phyloP scores from a whole-genome alignment of 2,329 filamentous ascomycete genomes.

The Aspergillus udagawae region DNA sequence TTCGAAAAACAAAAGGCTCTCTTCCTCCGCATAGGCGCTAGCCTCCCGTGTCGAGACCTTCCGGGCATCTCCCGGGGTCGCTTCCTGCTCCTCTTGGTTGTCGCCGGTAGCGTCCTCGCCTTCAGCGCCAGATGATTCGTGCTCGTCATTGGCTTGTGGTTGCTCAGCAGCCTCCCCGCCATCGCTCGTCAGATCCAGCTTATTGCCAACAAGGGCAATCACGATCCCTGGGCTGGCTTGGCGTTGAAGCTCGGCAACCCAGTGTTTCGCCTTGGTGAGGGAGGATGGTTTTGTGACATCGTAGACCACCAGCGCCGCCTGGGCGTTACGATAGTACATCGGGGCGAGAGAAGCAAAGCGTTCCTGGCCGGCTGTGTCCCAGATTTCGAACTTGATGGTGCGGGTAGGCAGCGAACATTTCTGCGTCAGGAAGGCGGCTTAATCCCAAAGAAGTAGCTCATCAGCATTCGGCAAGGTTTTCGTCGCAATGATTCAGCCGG shows the following conservation, averaged over 20 bases:
- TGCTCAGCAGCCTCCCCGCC: conserved; percentile 44
- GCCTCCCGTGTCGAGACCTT: conserved; percentile 91
- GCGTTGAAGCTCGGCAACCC: conserved; percentile 94
- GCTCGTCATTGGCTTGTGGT: conserved; percentile 34
- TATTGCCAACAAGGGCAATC: conserved; percentile 95
- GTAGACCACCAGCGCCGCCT: conserved; percentile 96
- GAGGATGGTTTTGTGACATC: conserved; percentile 96
- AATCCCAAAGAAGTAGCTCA: conserved; percentile 9
- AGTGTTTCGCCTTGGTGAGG: conserved; percentile 95
- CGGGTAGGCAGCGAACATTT: conserved; percentile 94
- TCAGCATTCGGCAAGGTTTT: conserved; percentile 2
- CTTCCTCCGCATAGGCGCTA: conserved; percentile 89
- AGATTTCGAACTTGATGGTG: conserved; percentile 79
- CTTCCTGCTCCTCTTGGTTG: conserved; percentile 53
- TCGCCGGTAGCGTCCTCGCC: conserved; percentile 46
- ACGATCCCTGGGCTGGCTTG: conserved; percentile 96
- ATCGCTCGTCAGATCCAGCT: conserved; percentile 75
- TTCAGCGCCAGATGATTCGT: conserved; percentile 27
- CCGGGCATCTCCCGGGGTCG: conserved; percentile 68
- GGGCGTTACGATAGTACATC: conserved; percentile 99
- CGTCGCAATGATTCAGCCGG: neutral
- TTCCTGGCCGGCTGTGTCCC: conserved; percentile 98
- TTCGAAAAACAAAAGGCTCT: conserved; percentile 92
- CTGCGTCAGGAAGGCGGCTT: conserved; percentile 95
- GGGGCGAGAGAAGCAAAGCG: conserved; percentile 93